Evolutionary conservation across 1,284 basidiomycete genomes (phyloP).

Genomic region (Malassezia sympodialis): DNA sequence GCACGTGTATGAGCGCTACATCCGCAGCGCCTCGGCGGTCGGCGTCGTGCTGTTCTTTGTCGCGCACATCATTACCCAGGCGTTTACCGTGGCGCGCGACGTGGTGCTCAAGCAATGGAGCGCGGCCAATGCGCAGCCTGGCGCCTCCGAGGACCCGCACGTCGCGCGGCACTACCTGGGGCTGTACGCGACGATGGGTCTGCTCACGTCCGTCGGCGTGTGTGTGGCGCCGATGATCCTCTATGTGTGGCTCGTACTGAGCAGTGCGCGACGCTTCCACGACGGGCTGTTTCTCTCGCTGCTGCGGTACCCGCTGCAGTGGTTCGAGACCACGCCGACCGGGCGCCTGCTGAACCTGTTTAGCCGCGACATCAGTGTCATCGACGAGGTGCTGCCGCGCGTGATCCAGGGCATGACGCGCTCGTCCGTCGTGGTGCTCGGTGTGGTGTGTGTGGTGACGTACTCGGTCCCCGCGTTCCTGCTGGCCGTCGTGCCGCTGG

Average conservation of each 20-base stretch:
- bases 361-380: slow-evolving; percentile 81
- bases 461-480: slow-evolving; percentile 67
- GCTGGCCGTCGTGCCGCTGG: slow-evolving; percentile 50
- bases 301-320: slow-evolving; percentile 40
- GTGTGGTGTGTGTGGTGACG: slow-evolving; percentile 61
- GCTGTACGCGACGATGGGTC: slow-evolving; percentile 38
- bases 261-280: slow-evolving; percentile 37
- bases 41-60: slow-evolving; percentile 34
- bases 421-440: slow-evolving; percentile 52
- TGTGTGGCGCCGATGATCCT: slow-evolving; percentile 43
- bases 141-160: slow-evolving; percentile 17
- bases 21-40: slow-evolving; percentile 28
- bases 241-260: slow-evolving; percentile 38
- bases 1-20: slow-evolving; percentile 39
- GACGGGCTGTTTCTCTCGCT: slow-evolving; percentile 39
- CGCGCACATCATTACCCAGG: slow-evolving; percentile 34
- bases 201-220: slow-evolving; percentile 30
- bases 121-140: slow-evolving; percentile 24
- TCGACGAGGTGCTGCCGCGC: slow-evolving; percentile 55
- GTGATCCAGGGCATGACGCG: slow-evolving; percentile 39
- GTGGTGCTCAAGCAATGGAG: slow-evolving; percentile 47
- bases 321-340: slow-evolving; percentile 43
- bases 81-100: slow-evolving; percentile 35
- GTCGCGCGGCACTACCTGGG: slow-evolving; percentile 34
- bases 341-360: slow-evolving; percentile 73